Base-by-base conservation (phyloP, 768 basidiomycete genomes). In the Amanita subjunquillea region DNA sequence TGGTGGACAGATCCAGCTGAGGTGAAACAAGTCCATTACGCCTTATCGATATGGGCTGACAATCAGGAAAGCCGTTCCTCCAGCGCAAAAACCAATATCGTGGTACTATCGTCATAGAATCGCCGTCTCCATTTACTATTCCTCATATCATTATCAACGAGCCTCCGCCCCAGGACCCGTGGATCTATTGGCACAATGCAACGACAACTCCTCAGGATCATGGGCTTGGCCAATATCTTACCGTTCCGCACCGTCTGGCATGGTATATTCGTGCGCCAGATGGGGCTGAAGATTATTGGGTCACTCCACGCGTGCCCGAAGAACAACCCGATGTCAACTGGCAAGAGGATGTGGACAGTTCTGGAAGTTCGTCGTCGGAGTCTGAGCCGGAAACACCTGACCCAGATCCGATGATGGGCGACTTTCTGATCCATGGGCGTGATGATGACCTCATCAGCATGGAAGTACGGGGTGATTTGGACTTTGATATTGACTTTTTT, bases 1-100 rank as follows among this genome's bases (percentile, higher is more conserved):
- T 52, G 54, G 38, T 82, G 79, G 79, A 63, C 62, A 25, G 79
- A 82, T 61, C 73, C 76, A 43, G 79, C 75, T 29, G 70, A 75
- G 64, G 78, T 77, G 61, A 58, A 64, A 56, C 42, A 39, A 51
- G 12, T 30, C 17, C 41, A 7, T 4, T 17, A 30, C 36, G 30
- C 30, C 38, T 9, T 6, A 47, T 10, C 22, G 23, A 44, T 13
- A n/a, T n/a, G 13, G 13, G 17, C 39, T 44, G 32, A 46, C 53
- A 39, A 48, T 27, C 5, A 34, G 13, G 30, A 6, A 46, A 71
- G 69, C 68, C 72, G 52, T 56, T 75, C 20, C 64, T 75, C 9
- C 46, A 53, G 6, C 36, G 50, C 8, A 62, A 29, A 53, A 57
- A 58, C 20, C 55, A 56, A 6, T 59, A 59, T 27, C 58, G 55